Evolutionary conservation across 768 basidiomycete genomes (phyloP).

Genomic region (Phylloporus scabripes): DNA sequence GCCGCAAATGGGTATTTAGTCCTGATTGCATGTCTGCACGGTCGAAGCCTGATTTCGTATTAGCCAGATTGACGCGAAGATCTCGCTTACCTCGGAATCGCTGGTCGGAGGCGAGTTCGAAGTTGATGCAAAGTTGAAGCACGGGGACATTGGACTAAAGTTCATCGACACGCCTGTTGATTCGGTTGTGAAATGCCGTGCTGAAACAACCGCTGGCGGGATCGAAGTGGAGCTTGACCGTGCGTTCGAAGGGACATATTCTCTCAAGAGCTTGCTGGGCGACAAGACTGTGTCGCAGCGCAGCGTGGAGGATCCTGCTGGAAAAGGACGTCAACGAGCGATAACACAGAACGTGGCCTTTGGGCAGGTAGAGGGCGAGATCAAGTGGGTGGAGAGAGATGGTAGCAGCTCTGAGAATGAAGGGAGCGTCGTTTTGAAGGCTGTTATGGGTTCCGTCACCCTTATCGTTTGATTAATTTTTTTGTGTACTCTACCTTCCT

Average conservation of each 20-base stretch:
- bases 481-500: neutral
- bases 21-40: neutral
- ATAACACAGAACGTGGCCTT: constrained; percentile 9
- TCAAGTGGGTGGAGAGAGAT: constrained; percentile 22
- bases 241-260: constrained; percentile 41
- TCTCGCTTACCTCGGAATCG: constrained; percentile 30
- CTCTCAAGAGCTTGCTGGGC: constrained; percentile 24
- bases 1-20: constrained; percentile 41
- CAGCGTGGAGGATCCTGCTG: constrained; percentile 31
- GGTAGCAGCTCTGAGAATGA: constrained; percentile 13
- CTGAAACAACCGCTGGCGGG: constrained; percentile 26
- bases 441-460: constrained; percentile 9
- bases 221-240: constrained; percentile 27
- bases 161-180: constrained; percentile 32
- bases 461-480: constrained; percentile 18
- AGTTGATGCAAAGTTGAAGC: constrained; percentile 27
- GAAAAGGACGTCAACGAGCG: constrained; percentile 30
- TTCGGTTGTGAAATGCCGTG: constrained; percentile 30
- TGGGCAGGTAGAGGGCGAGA: constrained; percentile 14
- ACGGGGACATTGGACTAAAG: constrained; percentile 26
- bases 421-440: constrained; percentile 14
- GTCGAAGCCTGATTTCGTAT: constrained; percentile 2
- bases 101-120: constrained; percentile 29
- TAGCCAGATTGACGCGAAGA: constrained; percentile 19
- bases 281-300: constrained; percentile 15